These are phyloP conservation scores for Waltergamsia citrina DNA, from an alignment of 2,329 filamentous ascomycete genomes.

Conservation along the genomic window DNA sequence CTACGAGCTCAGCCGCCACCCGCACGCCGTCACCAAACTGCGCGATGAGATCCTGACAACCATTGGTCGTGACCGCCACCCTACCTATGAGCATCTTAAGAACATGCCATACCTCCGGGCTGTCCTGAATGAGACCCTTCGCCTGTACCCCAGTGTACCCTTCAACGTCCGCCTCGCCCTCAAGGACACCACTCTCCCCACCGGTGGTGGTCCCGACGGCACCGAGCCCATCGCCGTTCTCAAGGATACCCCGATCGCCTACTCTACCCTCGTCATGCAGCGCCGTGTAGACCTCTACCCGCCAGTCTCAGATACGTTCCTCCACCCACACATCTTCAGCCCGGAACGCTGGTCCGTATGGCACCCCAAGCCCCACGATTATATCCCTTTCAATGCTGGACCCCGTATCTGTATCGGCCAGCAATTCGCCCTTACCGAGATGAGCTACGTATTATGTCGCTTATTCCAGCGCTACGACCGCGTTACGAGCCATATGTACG, in stretches of 20 bases:
- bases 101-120: constrained; percentile 74
- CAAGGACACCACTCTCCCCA: constrained; percentile 64
- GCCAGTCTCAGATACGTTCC: constrained; percentile 30
- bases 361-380: constrained; percentile 60
- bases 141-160: constrained; percentile 69
- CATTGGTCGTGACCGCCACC: constrained; percentile 52
- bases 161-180: constrained; percentile 69
- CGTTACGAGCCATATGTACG: constrained; percentile 47
- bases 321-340: constrained; percentile 41
- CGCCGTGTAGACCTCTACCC: constrained; percentile 56
- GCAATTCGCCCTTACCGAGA: constrained; percentile 74
- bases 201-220: constrained; percentile 58
- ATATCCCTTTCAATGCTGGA: constrained; percentile 68
- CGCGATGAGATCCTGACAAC: constrained; percentile 60
- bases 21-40: constrained; percentile 56
- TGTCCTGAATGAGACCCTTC: constrained; percentile 67
- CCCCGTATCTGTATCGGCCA: constrained; percentile 69
- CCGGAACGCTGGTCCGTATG: constrained; percentile 59
- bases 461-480: constrained; percentile 63
- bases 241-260: constrained; percentile 56
- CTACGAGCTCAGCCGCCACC: constrained; percentile 70
- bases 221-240: constrained; percentile 52
- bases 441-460: constrained; percentile 61
- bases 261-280: constrained; percentile 65
- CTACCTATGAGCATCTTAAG: constrained; percentile 76